Evolutionary conservation across 108 stramenopile genomes (phyloP).

Genomic region (Cyclostephanos invisitatus): DNA sequence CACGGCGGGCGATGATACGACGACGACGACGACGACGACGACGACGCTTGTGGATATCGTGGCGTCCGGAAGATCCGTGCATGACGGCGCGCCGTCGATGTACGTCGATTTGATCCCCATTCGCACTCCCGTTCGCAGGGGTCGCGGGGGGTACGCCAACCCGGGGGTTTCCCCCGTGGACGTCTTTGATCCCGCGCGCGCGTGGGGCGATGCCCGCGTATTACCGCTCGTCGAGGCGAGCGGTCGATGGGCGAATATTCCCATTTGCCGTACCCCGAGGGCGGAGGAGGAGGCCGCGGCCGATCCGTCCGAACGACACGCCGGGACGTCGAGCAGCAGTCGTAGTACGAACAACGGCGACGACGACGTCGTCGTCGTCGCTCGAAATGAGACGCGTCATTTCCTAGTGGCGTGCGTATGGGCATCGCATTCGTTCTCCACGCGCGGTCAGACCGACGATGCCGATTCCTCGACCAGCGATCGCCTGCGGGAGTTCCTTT

Average conservation of each 20-base stretch:
- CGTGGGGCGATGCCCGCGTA: slow-evolving; percentile 31
- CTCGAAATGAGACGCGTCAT: slow-evolving; percentile 34
- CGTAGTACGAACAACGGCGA: slow-evolving; percentile 1
- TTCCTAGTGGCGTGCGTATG: slow-evolving; percentile 69
- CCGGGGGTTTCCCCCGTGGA: slow-evolving; percentile 3
- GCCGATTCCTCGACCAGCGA: slow-evolving; percentile 40
- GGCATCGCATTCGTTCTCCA: slow-evolving; percentile 54
- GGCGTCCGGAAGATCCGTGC: slow-evolving; percentile 35
- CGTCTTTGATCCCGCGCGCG: slow-evolving; percentile 34
- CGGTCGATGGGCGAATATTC: slow-evolving; percentile 47
- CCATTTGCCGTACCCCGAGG: slow-evolving; percentile 27
- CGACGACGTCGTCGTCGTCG: not conserved
- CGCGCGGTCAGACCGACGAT: slow-evolving; percentile 41
- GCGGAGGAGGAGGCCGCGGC: not conserved
- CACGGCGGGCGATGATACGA: not conserved
- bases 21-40: not conserved
- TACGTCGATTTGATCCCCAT: slow-evolving; percentile 67
- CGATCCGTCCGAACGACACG: not conserved
- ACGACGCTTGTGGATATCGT: not conserved
- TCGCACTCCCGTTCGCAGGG: slow-evolving; percentile 56
- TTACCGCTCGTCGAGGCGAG: slow-evolving; percentile 42
- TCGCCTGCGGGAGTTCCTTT: slow-evolving; percentile 64
- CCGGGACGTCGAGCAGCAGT: not conserved
- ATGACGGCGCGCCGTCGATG: slow-evolving; percentile 30
- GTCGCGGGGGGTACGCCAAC: slow-evolving; percentile 32